Evolutionary conservation across 805 yeast genomes (phyloP).

Genomic region (Blastobotrys chiropterorum): DNA sequence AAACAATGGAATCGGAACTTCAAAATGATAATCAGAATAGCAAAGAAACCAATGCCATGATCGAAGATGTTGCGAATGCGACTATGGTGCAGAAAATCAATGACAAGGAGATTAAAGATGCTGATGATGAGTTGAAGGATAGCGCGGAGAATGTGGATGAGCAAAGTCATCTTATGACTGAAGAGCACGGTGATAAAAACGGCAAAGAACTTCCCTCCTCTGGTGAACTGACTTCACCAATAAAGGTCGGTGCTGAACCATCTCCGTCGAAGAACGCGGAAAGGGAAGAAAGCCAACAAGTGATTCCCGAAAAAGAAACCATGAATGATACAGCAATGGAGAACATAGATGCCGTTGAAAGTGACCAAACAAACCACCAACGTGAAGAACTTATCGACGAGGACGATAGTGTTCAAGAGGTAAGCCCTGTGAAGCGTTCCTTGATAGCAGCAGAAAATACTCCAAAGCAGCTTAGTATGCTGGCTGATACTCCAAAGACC

Average conservation of each 20-base stretch:
- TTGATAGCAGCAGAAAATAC: background rate
- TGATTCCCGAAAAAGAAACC: background rate
- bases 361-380: background rate
- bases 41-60: background rate
- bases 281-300: background rate
- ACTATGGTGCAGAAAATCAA: no score
- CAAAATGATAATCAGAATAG: background rate
- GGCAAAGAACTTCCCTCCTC: no score
- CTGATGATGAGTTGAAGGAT: no score
- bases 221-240: no score
- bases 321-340: background rate
- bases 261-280: no score
- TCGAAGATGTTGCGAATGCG: background rate
- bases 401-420: background rate
- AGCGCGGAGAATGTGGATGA: no score
- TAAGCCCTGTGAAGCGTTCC: background rate
- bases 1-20: background rate
- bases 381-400: constrained; percentile 1
- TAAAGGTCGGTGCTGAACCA: no score
- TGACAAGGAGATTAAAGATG: no score
- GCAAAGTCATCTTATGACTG: no score
- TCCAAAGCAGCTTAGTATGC: no score
- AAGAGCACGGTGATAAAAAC: no score
- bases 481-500: background rate
- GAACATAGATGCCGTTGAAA: background rate